Percentiles rank a stretch among this genome's conserved stretches.
Conservation (phyloP, 2,329 filamentous ascomycete species). For the Conoideocrella luteorostrata region DNA sequence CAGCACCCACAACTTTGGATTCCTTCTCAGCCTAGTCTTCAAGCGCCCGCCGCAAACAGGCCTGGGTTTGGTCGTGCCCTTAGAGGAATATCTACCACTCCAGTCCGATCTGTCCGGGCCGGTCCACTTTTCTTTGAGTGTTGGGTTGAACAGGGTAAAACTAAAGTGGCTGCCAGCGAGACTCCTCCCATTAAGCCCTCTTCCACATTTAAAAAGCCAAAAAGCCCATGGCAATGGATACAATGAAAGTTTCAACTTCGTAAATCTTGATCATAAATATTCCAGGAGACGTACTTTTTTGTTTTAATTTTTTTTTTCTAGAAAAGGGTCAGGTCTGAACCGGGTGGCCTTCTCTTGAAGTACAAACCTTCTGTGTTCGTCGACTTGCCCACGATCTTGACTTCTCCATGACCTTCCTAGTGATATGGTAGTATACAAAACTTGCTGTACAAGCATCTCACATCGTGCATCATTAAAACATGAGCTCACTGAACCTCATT, state of each 20-base stretch:
- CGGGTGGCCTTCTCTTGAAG: too few relatives aligned
- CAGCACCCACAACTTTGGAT: slow-evolving; percentile 58
- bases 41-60: slow-evolving; percentile 27
- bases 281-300: too few relatives aligned
- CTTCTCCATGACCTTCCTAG: not conserved
- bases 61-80: slow-evolving; percentile 22
- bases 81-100: slow-evolving; percentile 36
- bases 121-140: slow-evolving; percentile 60
- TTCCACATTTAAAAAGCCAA: not conserved
- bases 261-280: not conserved
- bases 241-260: not conserved
- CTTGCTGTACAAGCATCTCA: slow-evolving; percentile 2
- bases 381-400: too few relatives aligned
- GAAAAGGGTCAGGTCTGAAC: too few relatives aligned
- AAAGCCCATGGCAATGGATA: not conserved
- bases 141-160: slow-evolving; percentile 45
- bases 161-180: not conserved
- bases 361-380: too few relatives aligned
- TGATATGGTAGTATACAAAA: slow-evolving; percentile 5
- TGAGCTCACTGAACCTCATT: too few relatives aligned
- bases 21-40: slow-evolving; percentile 43
- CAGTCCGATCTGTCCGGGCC: slow-evolving; percentile 48
- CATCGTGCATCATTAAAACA: too few relatives aligned
- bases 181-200: not conserved
- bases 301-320: too few relatives aligned